Base-by-base conservation (phyloP, 805 yeast species). In the Peterozyma xylosa region DNA sequence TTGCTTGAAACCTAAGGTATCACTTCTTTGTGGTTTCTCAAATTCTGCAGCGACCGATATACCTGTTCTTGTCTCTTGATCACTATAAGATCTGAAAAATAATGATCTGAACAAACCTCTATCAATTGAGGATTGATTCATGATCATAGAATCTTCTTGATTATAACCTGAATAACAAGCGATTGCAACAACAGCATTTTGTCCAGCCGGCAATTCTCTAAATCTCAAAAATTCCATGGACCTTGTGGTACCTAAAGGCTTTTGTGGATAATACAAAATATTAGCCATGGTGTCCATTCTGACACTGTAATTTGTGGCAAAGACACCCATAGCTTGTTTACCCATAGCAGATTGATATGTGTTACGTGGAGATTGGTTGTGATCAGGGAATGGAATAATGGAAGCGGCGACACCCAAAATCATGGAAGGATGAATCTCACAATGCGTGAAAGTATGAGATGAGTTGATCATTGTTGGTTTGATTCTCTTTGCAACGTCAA, bases 231-330 rank as follows among this genome's bases (percentile, higher is more conserved):
- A 86, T 66, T 93, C 99, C 99, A 93, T 93, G 1, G 98, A 80
- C 66, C 97, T 83, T 16, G 99, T 93, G 30, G 97, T 93, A 41
- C 98, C 99, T 61, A 93, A 71, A 13, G 99, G 99, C 64, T 93
- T 93, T 63, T 93, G 99, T 35, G 99, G 99, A 60, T 93, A 93
- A 62, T 93, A 93, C 53, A 93, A 73, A 55, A 93, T 91, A 60
- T 93, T 93, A 9, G 99, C 97, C 99, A 93, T 93, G 1, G 99
- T 93, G 66, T 93, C 99, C 99, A 93, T 93, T 69, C 99, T 86
- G 42, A 91, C 96, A 47, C 83, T 78, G 64, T 91, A 93, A 60
- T 93, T 93, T 4, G 99, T 93, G 57, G 91, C 74, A 65, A 86
- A 91, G 9, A 93, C 98, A 62, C 99, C 99, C 99, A 93, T 93